phyloP scores from a whole-genome alignment of 768 basidiomycete species.

The Tephrocybe sp. region DNA sequence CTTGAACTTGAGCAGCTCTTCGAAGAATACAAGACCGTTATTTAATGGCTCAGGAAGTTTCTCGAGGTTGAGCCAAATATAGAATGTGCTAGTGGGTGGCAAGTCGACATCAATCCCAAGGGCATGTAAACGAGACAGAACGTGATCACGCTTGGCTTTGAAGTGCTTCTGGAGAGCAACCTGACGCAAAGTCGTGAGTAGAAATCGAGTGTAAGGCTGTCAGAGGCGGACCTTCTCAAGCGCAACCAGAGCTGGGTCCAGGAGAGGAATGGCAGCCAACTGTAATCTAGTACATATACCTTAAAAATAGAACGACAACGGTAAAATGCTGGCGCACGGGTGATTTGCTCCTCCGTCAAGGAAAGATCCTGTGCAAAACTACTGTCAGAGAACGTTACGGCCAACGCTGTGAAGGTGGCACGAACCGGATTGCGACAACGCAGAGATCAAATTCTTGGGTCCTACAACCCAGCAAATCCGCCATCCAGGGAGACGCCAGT shows the following conservation, averaged over 20 bases:
- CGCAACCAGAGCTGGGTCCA: constrained; percentile 68
- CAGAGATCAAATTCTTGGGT: constrained; percentile 84
- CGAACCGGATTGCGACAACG: constrained; percentile 84
- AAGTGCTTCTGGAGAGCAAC: constrained; percentile 88
- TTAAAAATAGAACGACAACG: neutral
- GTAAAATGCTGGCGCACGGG: constrained; percentile 52
- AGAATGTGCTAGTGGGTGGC: constrained; percentile 84
- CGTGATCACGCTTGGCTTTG: constrained; percentile 88
- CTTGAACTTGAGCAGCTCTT: constrained; percentile 87
- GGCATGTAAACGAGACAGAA: constrained; percentile 75
- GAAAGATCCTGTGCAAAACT: constrained; percentile 61
- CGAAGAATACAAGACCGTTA: constrained; percentile 93
- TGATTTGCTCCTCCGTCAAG: constrained; percentile 94
- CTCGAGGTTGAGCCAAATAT: constrained; percentile 91
- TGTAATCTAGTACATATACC: constrained; percentile 56
- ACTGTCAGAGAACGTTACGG: neutral
- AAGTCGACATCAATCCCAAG: constrained; percentile 77
- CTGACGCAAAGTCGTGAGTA: constrained; percentile 30
- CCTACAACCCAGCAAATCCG: constrained; percentile 92
- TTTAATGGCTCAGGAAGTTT: constrained; percentile 79
- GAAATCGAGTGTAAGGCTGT: neutral
- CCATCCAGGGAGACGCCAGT: constrained; percentile 96
- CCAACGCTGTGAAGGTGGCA: neutral
- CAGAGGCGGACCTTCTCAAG: constrained; percentile 57
- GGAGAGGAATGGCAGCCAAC: constrained; percentile 81